Base-by-base conservation (phyloP, 441 rosid genomes). In the Erodium moschatum region DNA sequence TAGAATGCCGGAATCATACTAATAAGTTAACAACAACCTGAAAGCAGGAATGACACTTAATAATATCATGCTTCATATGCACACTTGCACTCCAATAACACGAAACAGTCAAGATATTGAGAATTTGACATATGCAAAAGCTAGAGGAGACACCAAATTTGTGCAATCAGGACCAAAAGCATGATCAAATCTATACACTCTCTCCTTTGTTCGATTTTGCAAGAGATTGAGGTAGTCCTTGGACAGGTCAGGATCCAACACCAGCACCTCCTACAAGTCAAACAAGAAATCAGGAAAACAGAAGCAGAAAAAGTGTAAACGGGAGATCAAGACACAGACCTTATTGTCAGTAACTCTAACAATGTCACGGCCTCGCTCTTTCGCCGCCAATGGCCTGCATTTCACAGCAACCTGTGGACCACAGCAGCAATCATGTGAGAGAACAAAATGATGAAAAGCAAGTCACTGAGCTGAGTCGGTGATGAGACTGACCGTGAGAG, bases 131-230 rank as follows among this genome's bases (percentile, higher is more conserved):
- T 11, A 76, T 66, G 0, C 68, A 6, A 68, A 52, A 48, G 58
- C 61, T 52, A 19, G 2, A 56, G 24, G 0, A 69, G 48, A 13
- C 76, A 87, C 97, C 89, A 72, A 81, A 78, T 92, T 92, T 11
- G 92, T 78, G 74, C 71, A 82, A n/a, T 78, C 80, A 21, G 97
- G 86, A 67, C 87, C 81, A 71, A 92, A 92, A 0, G 95, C 97
- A 38, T 84, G 85, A 77, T 92, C 97, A 24, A 92, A 92, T 60
- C 92, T 72, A 56, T 88, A 92, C 67, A 77, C 84, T 84, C 83
- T 92, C 85, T 89, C 92, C 70, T 89, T 92, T 0, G 87, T 89
- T 66, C 97, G 86, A 73, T 88, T 85, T 68, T 92, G 96, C 68
- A 85, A 78, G 27, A 87, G 90, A 64, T 87, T 92, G 56, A 88